Percentiles rank a stretch among this genome's conserved stretches.
Evolutionary conservation across 73 alveolate genomes (phyloP).

Genomic region (Paramecium primaurelia): DNA sequence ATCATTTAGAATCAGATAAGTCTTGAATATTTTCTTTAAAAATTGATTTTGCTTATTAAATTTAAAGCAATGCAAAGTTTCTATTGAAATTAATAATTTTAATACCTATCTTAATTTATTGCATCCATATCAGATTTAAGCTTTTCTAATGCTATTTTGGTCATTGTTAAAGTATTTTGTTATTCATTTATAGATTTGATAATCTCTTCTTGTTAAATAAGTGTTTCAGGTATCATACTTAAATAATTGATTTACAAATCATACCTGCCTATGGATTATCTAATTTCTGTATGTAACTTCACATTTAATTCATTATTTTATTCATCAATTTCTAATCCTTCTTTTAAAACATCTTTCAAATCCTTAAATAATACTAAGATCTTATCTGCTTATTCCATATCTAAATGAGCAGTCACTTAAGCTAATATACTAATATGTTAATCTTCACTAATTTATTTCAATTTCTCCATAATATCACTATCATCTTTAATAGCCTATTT

Average conservation of each 20-base stretch:
- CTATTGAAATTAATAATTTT: background rate
- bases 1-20: background rate
- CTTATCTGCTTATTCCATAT: background rate
- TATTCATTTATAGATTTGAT: background rate
- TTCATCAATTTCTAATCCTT: background rate
- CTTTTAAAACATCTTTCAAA: background rate
- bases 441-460: background rate
- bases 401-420: background rate
- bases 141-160: background rate
- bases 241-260: background rate
- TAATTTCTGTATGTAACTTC: background rate
- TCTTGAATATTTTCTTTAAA: background rate
- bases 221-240: constrained; percentile 11
- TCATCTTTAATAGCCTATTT: background rate
- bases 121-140: background rate
- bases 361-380: background rate
- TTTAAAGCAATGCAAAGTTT: background rate
- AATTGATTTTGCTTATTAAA: background rate
- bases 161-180: background rate
- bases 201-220: background rate
- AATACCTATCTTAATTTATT: background rate
- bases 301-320: background rate
- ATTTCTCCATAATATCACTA: background rate
- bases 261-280: background rate
- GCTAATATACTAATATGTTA: background rate